phyloP scores from a whole-genome alignment of 1,139 yeast genomes.

The Hemisphaericaspora lyxosophila region DNA sequence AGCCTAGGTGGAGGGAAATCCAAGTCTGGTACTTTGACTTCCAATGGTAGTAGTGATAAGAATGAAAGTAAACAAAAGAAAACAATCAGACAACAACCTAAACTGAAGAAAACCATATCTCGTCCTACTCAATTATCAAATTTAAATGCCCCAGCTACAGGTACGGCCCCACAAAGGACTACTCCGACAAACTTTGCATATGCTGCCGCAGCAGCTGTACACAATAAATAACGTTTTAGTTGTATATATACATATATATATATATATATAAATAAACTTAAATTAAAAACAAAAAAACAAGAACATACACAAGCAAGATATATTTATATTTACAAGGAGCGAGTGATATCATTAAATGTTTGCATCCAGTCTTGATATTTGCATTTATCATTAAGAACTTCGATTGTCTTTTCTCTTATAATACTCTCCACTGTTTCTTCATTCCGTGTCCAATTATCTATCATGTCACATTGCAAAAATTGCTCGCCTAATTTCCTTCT shows the following conservation, averaged over 20 bases:
- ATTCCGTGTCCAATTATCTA: constrained; percentile 40
- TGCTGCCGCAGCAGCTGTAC: constrained; percentile 52
- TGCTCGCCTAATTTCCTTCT: constrained; percentile 23
- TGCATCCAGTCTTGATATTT: constrained; percentile 36
- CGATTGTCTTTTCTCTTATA: constrained; percentile 32
- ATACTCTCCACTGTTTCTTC: constrained; percentile 37
- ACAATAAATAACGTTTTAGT: constrained; percentile 15
- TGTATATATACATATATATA: neutral
- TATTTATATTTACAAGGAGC: neutral
- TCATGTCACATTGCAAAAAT: constrained; percentile 26
- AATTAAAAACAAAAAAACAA: neutral
- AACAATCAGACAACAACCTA: neutral
- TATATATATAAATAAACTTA: constrained; percentile 3
- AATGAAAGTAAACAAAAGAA: neutral
- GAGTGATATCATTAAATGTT: constrained; percentile 16
- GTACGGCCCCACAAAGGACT: neutral
- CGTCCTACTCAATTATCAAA: neutral
- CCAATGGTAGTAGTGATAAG: neutral
- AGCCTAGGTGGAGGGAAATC: neutral
- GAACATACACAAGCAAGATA: constrained; percentile 1
- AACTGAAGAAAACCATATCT: neutral
- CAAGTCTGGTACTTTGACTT: constrained; percentile 1
- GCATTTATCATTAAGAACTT: constrained; percentile 38
- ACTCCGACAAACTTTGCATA: constrained; percentile 36
- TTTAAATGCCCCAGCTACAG: neutral